These are phyloP conservation scores for Lojkania enalia DNA, from an alignment of 2,329 filamentous ascomycete genomes.

Conservation along the genomic window DNA sequence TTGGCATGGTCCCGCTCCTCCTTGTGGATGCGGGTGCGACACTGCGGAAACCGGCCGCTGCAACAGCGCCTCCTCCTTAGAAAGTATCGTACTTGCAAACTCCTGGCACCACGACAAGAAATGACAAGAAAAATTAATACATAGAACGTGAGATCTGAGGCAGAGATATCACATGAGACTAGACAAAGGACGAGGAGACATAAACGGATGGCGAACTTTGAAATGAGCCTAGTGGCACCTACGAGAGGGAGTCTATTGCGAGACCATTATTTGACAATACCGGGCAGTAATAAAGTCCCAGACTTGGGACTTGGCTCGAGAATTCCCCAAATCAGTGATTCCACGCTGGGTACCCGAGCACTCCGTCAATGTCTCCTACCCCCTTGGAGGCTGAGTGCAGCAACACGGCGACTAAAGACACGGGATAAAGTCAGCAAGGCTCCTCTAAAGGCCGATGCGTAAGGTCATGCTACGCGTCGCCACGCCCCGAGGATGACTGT, in stretches of 20 bases:
- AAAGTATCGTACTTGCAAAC: not conserved
- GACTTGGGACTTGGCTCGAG: no score
- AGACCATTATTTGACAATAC: no score
- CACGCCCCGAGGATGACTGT: slow-evolving; percentile 22
- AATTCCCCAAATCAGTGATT: not conserved
- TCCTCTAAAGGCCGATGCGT: not conserved
- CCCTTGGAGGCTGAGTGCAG: not conserved
- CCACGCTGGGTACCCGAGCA: not conserved
- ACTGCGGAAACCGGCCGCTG: no score
- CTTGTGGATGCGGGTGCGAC: no score
- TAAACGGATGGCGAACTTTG: no score
- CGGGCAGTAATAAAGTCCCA: no score
- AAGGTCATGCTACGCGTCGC: slow-evolving; percentile 22
- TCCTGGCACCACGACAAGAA: not conserved
- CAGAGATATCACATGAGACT: no score
- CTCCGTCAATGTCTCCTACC: not conserved
- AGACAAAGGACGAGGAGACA: no score
- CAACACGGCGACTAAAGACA: not conserved
- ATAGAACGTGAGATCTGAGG: slow-evolving; percentile 4
- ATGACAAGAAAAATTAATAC: not conserved
- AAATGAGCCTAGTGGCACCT: no score
- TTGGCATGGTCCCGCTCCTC: no score
- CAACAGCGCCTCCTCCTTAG: not conserved
- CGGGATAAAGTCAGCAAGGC: slow-evolving; percentile 1
- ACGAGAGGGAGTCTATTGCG: no score